Evolutionary conservation across 768 basidiomycete genomes (phyloP).

Genomic region (Russula foetens): DNA sequence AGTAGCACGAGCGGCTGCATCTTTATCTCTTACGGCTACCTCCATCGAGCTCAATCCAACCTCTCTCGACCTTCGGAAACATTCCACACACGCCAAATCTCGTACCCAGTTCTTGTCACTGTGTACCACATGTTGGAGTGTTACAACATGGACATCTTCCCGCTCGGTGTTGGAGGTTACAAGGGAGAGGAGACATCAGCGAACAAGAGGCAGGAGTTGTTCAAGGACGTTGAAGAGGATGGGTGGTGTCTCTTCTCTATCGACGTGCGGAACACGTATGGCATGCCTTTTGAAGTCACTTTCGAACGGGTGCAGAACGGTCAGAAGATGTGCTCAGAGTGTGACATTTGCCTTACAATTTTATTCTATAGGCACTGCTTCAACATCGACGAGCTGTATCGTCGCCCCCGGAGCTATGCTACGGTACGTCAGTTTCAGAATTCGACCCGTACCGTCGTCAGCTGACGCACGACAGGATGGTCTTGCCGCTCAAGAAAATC

Average conservation of each 20-base stretch:
- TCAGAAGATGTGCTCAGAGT: constrained; percentile 20
- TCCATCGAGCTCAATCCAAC: constrained; percentile 37
- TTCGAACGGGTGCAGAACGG: constrained; percentile 64
- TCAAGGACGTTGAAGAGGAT: constrained; percentile 41
- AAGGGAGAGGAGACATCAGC: constrained; percentile 14
- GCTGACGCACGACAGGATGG: constrained; percentile 35
- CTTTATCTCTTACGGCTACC: constrained; percentile 75
- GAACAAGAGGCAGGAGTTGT: constrained; percentile 24
- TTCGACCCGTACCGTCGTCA: background rate
- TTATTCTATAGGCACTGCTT: constrained; percentile 30
- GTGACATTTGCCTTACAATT: background rate
- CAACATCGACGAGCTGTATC: constrained; percentile 40
- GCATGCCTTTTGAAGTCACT: constrained; percentile 82
- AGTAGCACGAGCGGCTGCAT: constrained; percentile 68
- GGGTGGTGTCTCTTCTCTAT: constrained; percentile 84
- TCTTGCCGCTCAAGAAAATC: constrained; percentile 68
- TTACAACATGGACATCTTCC: constrained; percentile 71
- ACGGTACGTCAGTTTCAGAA: constrained; percentile 40
- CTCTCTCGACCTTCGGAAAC: constrained; percentile 33
- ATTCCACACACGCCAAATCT: constrained; percentile 82
- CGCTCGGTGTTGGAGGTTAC: constrained; percentile 37
- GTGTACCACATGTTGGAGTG: constrained; percentile 95
- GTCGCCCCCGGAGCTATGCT: constrained; percentile 87
- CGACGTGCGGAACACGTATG: constrained; percentile 89
- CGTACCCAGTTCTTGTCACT: constrained; percentile 84